Conservation (phyloP, 2,329 filamentous ascomycete species). For the Neofusicoccum parvum region DNA sequence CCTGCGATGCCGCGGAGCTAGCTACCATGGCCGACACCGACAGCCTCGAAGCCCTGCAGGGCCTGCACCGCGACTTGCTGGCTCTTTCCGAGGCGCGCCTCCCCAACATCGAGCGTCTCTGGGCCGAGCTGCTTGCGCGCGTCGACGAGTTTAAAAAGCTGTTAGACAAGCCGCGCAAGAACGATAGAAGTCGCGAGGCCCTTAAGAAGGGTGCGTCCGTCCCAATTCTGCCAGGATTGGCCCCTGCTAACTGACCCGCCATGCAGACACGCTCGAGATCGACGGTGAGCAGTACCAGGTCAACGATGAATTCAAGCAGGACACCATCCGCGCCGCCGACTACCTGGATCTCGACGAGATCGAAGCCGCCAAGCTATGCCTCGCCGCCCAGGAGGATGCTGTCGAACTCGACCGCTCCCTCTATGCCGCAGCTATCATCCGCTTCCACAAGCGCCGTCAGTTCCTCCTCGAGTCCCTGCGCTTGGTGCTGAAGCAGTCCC, state of each 20-base stretch:
- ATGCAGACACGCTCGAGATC: conserved; percentile 72
- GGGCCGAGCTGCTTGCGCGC: conserved; percentile 65
- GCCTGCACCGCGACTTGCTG: conserved; percentile 82
- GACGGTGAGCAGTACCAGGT: conserved; percentile 74
- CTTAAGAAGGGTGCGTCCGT: conserved; percentile 64
- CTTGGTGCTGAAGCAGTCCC: conserved; percentile 71
- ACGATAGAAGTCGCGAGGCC: conserved; percentile 71
- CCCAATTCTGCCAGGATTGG: background rate
- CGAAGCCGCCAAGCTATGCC: conserved; percentile 74
- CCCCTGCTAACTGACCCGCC: background rate
- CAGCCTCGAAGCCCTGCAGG: conserved; percentile 75
- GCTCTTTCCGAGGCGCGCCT: conserved; percentile 72
- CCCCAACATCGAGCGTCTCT: conserved; percentile 69
- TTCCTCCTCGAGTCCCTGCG: conserved; percentile 83
- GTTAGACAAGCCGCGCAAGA: conserved; percentile 74
- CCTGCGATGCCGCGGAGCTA: conserved; percentile 19
- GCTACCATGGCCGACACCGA: conserved; percentile 70
- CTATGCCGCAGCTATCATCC: conserved; percentile 78
- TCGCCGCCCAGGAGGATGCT: conserved; percentile 72
- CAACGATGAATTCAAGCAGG: conserved; percentile 86
- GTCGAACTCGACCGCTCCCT: conserved; percentile 70
- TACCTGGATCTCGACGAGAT: conserved; percentile 89
- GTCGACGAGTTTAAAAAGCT: conserved; percentile 69
- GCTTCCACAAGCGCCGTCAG: conserved; percentile 83
- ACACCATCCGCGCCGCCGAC: conserved; percentile 79